Percentiles rank a stretch among this genome's conserved stretches.
Conservation (phyloP, 2,329 filamentous ascomycete genomes). For the Ceratocystis huliohia region DNA sequence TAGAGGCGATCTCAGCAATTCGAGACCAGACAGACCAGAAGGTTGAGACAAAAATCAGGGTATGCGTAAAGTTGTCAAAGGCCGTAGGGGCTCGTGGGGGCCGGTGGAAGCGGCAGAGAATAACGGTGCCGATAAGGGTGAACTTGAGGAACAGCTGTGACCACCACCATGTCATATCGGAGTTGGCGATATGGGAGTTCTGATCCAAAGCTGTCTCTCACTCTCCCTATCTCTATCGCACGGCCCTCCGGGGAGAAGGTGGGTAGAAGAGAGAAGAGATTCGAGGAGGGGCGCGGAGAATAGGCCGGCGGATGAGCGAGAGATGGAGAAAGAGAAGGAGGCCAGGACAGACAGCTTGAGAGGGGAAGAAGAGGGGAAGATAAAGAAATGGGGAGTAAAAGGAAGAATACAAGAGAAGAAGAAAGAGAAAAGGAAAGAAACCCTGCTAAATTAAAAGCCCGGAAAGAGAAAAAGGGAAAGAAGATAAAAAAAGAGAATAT, state of each 20-base stretch:
- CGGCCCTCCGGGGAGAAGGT: neutral
- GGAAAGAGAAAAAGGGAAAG: neutral
- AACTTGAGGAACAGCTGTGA: slow-evolving; percentile 22
- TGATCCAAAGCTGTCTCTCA: neutral
- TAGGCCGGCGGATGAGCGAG: neutral
- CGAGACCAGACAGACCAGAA: slow-evolving; percentile 21
- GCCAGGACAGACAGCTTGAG: neutral
- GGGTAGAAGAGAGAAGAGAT: neutral
- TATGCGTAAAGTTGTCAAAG: slow-evolving; percentile 22
- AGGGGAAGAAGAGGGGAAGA: neutral
- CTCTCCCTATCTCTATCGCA: too few relatives aligned
- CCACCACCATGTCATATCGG: slow-evolving; percentile 20
- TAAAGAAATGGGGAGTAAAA: neutral
- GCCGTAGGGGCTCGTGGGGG: slow-evolving; percentile 22
- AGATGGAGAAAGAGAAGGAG: neutral
- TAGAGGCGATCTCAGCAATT: slow-evolving; percentile 18
- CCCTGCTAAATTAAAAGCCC: too few relatives aligned
- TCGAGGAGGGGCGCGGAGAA: neutral
- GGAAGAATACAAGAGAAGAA: neutral
- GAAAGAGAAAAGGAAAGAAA: neutral
- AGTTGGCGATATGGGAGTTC: neutral
- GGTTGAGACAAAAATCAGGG: slow-evolving; percentile 21
- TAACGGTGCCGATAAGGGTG: slow-evolving; percentile 21
- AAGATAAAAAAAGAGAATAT: neutral
- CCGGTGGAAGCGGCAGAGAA: slow-evolving; percentile 22